phyloP scores from a whole-genome alignment of 176 grass and related monocot genomes.

The Phoenix dactylifera region DNA sequence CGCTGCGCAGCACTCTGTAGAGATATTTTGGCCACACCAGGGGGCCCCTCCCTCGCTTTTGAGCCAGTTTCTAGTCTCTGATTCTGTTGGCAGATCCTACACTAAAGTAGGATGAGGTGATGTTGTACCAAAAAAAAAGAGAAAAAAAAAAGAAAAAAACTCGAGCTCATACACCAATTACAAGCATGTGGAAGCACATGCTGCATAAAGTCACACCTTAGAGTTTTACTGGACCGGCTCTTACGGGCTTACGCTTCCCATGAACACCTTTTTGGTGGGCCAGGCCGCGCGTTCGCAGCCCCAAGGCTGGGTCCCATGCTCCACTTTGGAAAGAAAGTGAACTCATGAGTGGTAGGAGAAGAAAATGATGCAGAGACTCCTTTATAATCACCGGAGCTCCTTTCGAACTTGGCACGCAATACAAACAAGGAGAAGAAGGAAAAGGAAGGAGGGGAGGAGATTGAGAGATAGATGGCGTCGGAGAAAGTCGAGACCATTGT shows the following conservation, averaged over 20 bases:
- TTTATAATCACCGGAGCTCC: conserved; percentile 13
- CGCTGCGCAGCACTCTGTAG: no score
- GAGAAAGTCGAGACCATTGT: conserved; percentile 98
- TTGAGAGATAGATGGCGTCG: conserved; percentile 44
- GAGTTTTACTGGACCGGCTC: not conserved
- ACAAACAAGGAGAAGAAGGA: not conserved
- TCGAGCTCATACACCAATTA: no score
- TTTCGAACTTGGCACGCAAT: no score
- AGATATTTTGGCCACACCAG: no score
- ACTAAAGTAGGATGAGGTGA: no score
- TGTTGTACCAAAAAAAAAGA: no score
- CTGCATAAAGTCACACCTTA: not conserved
- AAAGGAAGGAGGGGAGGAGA: not conserved
- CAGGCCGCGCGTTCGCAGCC: conserved; percentile 67
- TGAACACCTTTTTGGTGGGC: conserved; percentile 27
- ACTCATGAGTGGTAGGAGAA: not conserved
- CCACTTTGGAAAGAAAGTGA: conserved; percentile 28
- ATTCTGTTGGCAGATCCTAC: no score
- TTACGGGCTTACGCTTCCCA: conserved; percentile 26
- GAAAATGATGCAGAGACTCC: not conserved
- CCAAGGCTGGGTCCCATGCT: conserved; percentile 16
- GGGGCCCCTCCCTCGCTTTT: no score
- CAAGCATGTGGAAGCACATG: no score
- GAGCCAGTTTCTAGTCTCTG: no score
- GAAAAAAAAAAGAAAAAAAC: no score